phyloP scores from a whole-genome alignment of 352 stramenopile genomes.

The Globisporangium megalacanthum region DNA sequence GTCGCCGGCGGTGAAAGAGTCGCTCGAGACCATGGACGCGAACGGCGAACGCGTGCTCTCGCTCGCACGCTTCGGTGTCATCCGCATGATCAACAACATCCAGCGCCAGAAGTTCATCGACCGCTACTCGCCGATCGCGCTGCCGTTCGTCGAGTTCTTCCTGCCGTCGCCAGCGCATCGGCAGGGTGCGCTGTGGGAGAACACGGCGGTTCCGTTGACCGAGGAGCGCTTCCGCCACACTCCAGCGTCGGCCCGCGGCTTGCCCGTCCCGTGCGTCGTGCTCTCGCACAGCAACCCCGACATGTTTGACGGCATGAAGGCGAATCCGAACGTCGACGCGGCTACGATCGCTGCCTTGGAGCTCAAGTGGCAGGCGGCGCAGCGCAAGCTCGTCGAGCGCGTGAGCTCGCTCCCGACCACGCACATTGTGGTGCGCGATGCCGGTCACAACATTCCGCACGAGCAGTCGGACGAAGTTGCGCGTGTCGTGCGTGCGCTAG shows the following conservation, averaged over 20 bases:
- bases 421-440: slow-evolving; percentile 46
- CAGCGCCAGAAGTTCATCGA: slow-evolving; percentile 47
- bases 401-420: slow-evolving; percentile 32
- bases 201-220: slow-evolving; percentile 45
- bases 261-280: slow-evolving; percentile 63
- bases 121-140: slow-evolving; percentile 45
- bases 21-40: slow-evolving; percentile 49
- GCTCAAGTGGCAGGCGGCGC: slow-evolving; percentile 57
- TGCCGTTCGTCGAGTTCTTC: slow-evolving; percentile 63
- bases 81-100: slow-evolving; percentile 63
- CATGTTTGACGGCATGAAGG: slow-evolving; percentile 71
- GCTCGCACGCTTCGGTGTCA: slow-evolving; percentile 50
- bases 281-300: slow-evolving; percentile 56
- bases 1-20: slow-evolving; percentile 45
- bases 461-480: slow-evolving; percentile 60
- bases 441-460: slow-evolving; percentile 69
- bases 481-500: slow-evolving; percentile 50
- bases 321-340: slow-evolving; percentile 38
- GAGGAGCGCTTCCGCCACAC: slow-evolving; percentile 53
- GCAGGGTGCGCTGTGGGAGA: slow-evolving; percentile 46
- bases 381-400: slow-evolving; percentile 42
- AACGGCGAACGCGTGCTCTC: slow-evolving; percentile 55
- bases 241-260: slow-evolving; percentile 7
- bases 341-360: slow-evolving; percentile 42
- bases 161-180: slow-evolving; percentile 61